These are phyloP conservation scores for Ustilago bromivora DNA, from an alignment of 1,284 basidiomycete species.

Conservation along the genomic window DNA sequence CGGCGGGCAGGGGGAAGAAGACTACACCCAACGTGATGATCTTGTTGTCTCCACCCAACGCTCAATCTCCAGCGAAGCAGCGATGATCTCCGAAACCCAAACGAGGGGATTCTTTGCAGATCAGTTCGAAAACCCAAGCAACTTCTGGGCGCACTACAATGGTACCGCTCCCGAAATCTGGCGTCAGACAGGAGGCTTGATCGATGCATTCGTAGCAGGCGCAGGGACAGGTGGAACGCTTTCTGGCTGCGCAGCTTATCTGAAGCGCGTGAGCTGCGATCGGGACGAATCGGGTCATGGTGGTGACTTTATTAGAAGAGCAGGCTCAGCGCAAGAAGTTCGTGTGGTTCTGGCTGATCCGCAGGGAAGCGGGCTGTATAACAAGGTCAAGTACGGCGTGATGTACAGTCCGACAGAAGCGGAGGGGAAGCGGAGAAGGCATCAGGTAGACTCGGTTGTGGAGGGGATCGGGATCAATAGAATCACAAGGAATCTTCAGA, in stretches of 20 bases:
- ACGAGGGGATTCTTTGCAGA: conserved; percentile 81
- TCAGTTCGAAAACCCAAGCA: conserved; percentile 83
- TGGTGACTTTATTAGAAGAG: conserved; percentile 23
- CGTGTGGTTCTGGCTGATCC: conserved; percentile 82
- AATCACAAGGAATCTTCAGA: conserved; percentile 63
- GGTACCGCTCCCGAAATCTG: conserved; percentile 97
- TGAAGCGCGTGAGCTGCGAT: conserved; percentile 74
- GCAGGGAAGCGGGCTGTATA: conserved; percentile 93
- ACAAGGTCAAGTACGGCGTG: conserved; percentile 82
- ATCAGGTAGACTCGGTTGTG: conserved; percentile 75
- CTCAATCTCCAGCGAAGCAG: conserved; percentile 1
- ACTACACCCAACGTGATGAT: conserved; percentile 43
- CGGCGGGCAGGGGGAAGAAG: conserved; percentile 31
- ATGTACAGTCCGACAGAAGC: conserved; percentile 92
- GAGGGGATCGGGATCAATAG: conserved; percentile 77
- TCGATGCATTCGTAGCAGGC: conserved; percentile 92
- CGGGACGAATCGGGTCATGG: conserved; percentile 31
- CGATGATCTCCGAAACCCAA: conserved; percentile 39
- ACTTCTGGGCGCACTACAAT: conserved; percentile 87
- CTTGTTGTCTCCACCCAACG: conserved; percentile 53
- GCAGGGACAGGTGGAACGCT: conserved; percentile 97
- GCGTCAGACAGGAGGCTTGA: conserved; percentile 84
- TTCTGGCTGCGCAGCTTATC: conserved; percentile 82
- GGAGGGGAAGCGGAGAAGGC: conserved; percentile 92
- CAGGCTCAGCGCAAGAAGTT: conserved; percentile 37